Evolutionary conservation across 306 rosid genomes (phyloP).

Genomic region (Fragaria nilgerrensis): DNA sequence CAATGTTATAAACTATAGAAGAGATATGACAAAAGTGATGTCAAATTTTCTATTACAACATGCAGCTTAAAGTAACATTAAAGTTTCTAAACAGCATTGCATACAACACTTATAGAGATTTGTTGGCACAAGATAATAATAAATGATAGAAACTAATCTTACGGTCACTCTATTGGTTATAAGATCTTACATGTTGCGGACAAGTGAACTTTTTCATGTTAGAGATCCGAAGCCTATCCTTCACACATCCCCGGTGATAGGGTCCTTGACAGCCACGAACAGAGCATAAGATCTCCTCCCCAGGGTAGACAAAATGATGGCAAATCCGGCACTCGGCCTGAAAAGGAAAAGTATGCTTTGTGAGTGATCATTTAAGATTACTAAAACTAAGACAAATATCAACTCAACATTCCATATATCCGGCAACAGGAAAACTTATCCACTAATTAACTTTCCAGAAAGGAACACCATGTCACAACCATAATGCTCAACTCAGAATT

Average conservation of each 20-base stretch:
- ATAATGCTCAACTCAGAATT: slow-evolving; percentile 6
- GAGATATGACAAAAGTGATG: background rate
- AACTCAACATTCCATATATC: background rate
- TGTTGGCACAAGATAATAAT: background rate
- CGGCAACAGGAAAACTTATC: background rate
- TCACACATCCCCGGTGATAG: slow-evolving; percentile 62
- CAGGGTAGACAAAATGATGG: slow-evolving; percentile 43
- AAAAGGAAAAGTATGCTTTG: background rate
- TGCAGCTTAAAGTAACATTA: background rate
- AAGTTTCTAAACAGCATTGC: background rate
- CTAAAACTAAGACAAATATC: background rate
- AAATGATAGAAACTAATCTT: background rate
- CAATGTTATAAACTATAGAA: background rate
- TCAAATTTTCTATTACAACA: background rate
- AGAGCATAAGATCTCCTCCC: slow-evolving; percentile 56
- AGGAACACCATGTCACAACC: background rate
- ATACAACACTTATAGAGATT: background rate
- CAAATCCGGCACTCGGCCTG: slow-evolving; percentile 67
- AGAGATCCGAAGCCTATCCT: slow-evolving; percentile 41
- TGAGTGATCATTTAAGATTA: background rate
- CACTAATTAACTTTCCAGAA: background rate
- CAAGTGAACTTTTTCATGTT: slow-evolving; percentile 73
- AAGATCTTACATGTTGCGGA: slow-evolving; percentile 68
- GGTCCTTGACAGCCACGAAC: slow-evolving; percentile 61
- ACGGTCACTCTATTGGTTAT: background rate